Base-by-base conservation (phyloP, 2,329 filamentous ascomycete species). In the Epichloe hybrida region DNA sequence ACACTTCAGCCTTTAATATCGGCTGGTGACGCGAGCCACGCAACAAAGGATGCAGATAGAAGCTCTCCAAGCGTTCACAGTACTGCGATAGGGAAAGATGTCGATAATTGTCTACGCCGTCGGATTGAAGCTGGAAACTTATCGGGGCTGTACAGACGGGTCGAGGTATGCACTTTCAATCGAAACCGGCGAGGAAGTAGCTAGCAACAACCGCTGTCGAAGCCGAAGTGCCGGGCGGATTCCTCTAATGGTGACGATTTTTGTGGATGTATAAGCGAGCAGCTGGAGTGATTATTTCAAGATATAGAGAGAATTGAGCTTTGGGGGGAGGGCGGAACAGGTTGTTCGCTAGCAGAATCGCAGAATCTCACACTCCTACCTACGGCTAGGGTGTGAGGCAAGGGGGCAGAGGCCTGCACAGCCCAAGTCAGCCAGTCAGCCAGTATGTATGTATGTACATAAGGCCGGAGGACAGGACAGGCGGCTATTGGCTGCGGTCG, bases 11-110 rank as follows among this genome's bases (percentile, higher is more conserved):
- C 43, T 44, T 43, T 17, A 34, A 17, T 36, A 23, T 34, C 43
- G 39, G 44, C 34, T 27, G 48, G 43, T 42, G 35, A 50, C 34
- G 48, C 47, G 38, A 45, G 43, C 20, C 48, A 36, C 50, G 6
- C 4, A 27, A 15, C 9, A 52, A 39, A 8, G 36, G 41, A 41
- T 9, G 31, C 39, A 37, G 21, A 11, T 35, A 15, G 46, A 27
- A 44, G 42, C 46, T 9, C n/a, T 41, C 12, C 36, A 35, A 20
- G 17, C 17, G 31, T 48, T 31, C 21, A 5, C 39, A 12, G 36
- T 41, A 17, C 36, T 11, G 9, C 9, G 11, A 21, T 4, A 7
- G 5, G 31, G 7, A 23, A 31, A 17, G 38, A 15, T 44, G 27
- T 46, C 36, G 46, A 42, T 12, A 2, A 12, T 49, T 21, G 40